These are phyloP conservation scores for Colletotrichum zoysiae DNA, from an alignment of 2,329 filamentous ascomycete species.

Conservation along the genomic window DNA sequence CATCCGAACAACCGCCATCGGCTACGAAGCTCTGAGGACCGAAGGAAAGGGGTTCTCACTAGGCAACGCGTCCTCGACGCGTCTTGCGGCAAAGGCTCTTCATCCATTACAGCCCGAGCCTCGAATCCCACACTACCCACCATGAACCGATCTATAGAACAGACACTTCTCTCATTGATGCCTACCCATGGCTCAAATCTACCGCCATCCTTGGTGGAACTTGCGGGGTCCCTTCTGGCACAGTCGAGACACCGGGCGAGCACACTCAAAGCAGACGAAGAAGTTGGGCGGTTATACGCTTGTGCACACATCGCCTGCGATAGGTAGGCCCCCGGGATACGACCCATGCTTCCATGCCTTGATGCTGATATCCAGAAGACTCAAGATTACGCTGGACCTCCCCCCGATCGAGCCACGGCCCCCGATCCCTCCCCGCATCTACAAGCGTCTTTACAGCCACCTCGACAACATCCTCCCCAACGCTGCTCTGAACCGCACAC, in stretches of 20 bases:
- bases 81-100: slow-evolving; percentile 25
- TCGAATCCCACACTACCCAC: slow-evolving; percentile 30
- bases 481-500: slow-evolving; percentile 51
- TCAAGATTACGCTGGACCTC: slow-evolving; percentile 82
- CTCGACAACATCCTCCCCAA: slow-evolving; percentile 78
- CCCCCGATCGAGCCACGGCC: slow-evolving; percentile 81
- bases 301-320: slow-evolving; percentile 93
- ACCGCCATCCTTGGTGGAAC: slow-evolving; percentile 76
- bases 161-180: slow-evolving; percentile 78
- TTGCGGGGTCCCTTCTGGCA: slow-evolving; percentile 80
- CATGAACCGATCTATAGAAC: slow-evolving; percentile 83
- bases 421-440: slow-evolving; percentile 82
- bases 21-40: not conserved
- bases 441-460: slow-evolving; percentile 86
- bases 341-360: not conserved
- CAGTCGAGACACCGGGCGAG: slow-evolving; percentile 84
- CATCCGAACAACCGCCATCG: not conserved
- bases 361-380: slow-evolving; percentile 57
- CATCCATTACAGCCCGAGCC: not conserved
- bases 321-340: slow-evolving; percentile 62
- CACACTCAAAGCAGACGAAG: slow-evolving; percentile 85
- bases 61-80: slow-evolving; percentile 33
- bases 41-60: not conserved
- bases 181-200: slow-evolving; percentile 78
- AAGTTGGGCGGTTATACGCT: slow-evolving; percentile 85